These are phyloP conservation scores for Mytilinidion resinicola DNA, from an alignment of 495 filamentous ascomycete genomes.

Conservation along the genomic window DNA sequence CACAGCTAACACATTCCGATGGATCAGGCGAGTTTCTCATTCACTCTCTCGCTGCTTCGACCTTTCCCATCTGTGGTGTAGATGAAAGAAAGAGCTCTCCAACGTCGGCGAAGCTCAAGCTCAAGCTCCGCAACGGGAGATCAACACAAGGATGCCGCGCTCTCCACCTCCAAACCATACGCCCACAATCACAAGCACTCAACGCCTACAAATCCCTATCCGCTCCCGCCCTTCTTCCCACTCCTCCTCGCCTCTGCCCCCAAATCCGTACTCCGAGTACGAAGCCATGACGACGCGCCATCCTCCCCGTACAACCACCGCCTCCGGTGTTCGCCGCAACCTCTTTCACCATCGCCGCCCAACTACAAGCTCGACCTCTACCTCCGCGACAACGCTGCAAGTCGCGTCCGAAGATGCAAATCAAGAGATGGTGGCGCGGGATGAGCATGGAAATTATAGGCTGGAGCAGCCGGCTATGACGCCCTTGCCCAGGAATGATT, in stretches of 20 bases:
- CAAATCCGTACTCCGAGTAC: background rate
- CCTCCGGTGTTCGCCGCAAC: conserved; percentile 55
- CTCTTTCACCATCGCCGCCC: conserved; percentile 68
- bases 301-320: conserved; percentile 15
- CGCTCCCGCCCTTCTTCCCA: background rate
- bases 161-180: background rate
- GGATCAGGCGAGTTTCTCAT: no score
- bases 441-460: conserved; percentile 69
- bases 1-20: background rate
- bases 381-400: conserved; percentile 31
- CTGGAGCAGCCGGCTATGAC: conserved; percentile 50
- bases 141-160: background rate
- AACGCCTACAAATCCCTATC: background rate
- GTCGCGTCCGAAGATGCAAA: conserved; percentile 43
- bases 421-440: conserved; percentile 65
- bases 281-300: conserved; percentile 25
- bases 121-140: background rate
- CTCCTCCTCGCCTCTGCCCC: no score
- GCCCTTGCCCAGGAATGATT: conserved; percentile 51
- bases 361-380: conserved; percentile 42
- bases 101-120: background rate
- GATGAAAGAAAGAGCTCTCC: background rate
- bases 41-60: no score
- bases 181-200: background rate
- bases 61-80: background rate